Percentiles rank a stretch among this genome's conserved stretches.
Conservation (phyloP, 177 flowering plant genomes). For the Tripterygium wilfordii region DNA sequence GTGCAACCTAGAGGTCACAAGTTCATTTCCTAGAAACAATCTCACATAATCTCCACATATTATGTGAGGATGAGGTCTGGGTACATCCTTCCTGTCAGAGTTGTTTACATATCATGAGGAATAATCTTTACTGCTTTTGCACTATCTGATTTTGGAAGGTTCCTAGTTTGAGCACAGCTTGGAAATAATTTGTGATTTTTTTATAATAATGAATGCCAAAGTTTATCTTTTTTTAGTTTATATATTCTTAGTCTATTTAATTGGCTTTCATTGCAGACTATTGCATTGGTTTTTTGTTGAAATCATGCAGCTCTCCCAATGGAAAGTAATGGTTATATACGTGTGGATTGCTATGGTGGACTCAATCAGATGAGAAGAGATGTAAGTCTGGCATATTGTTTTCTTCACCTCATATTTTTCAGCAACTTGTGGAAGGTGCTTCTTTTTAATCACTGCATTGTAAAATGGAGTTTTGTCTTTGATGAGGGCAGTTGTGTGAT, state of each 20-base stretch:
- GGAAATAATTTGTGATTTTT: neutral
- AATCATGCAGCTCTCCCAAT: slow-evolving; percentile 91
- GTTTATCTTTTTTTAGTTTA: slow-evolving; percentile 10
- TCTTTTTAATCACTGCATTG: neutral
- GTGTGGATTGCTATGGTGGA: slow-evolving; percentile 98
- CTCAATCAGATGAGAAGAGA: slow-evolving; percentile 99
- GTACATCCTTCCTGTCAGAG: no score
- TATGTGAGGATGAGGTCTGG: no score
- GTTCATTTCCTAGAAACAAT: no score
- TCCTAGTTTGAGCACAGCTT: no score
- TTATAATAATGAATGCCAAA: no score
- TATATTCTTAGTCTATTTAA: slow-evolving; percentile 38
- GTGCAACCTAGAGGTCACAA: no score
- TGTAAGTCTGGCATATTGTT: slow-evolving; percentile 35
- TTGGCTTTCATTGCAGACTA: slow-evolving; percentile 81
- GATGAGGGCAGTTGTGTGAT: slow-evolving; percentile 74
- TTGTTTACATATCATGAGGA: no score
- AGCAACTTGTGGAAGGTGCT: neutral
- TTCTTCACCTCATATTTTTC: neutral
- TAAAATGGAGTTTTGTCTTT: slow-evolving; percentile 3
- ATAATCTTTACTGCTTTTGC: no score
- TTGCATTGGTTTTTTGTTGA: slow-evolving; percentile 82
- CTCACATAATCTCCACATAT: no score
- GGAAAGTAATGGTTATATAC: slow-evolving; percentile 74
- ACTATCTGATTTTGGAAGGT: no score